These are phyloP conservation scores for Penicillium herquei DNA, from an alignment of 495 filamentous ascomycete genomes.

Conservation along the genomic window DNA sequence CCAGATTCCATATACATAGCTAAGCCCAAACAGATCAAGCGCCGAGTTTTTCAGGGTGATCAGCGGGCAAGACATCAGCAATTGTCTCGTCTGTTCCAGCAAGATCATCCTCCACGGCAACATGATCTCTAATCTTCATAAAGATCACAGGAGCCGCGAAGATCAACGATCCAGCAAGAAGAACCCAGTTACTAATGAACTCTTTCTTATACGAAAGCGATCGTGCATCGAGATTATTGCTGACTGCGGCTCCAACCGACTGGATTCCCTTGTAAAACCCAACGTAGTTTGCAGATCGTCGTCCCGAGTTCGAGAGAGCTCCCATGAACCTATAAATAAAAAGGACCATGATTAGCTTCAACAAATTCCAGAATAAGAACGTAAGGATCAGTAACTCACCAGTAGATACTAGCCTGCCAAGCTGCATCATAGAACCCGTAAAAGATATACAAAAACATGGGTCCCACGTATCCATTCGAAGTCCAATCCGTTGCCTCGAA, in stretches of 20 bases:
- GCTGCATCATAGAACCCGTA: constrained; percentile 49
- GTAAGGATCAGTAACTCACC: constrained; percentile 46
- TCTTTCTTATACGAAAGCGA: constrained; percentile 54
- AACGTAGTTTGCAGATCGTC: constrained; percentile 80
- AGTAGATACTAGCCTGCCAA: constrained; percentile 73
- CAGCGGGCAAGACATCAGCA: constrained; percentile 6
- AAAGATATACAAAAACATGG: constrained; percentile 50
- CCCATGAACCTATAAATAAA: constrained; percentile 66
- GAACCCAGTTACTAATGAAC: constrained; percentile 54
- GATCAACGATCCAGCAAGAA: constrained; percentile 60
- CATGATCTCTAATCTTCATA: constrained; percentile 65
- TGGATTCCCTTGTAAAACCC: constrained; percentile 92
- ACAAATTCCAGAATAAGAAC: neutral
- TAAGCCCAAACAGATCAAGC: neutral
- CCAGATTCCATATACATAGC: too few species aligned
- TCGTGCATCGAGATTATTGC: constrained; percentile 65
- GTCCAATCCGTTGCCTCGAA: constrained; percentile 36
- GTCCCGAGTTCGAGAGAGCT: constrained; percentile 77
- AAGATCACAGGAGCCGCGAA: constrained; percentile 69
- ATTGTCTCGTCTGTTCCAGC: constrained; percentile 6
- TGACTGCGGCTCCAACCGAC: constrained; percentile 74
- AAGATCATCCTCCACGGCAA: constrained; percentile 68
- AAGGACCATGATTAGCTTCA: neutral
- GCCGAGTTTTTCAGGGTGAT: constrained; percentile 5
- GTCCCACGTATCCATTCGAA: constrained; percentile 33